Percentiles rank a stretch among this genome's conserved stretches.
phyloP scores from a whole-genome alignment of 305 asterid species.

The Caryopteris hybrid region DNA sequence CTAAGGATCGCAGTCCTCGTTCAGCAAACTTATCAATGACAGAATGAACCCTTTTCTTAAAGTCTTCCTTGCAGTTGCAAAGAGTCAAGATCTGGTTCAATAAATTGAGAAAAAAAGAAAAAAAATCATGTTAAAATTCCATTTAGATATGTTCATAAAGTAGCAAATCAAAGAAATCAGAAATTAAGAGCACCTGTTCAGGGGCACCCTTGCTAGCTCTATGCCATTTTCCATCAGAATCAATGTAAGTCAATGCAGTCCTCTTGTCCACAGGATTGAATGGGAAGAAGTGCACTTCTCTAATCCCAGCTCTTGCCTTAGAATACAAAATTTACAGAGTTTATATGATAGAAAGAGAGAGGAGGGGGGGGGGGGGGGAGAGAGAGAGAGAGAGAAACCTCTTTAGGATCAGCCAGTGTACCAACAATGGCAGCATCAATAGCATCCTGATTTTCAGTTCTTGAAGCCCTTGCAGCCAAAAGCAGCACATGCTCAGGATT shows the following conservation, averaged over 20 bases:
- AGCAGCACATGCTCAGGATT: slow-evolving; percentile 42
- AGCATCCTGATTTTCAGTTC: slow-evolving; percentile 54
- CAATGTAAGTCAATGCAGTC: slow-evolving; percentile 50
- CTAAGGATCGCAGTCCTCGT: slow-evolving; percentile 55
- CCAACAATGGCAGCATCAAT: slow-evolving; percentile 66
- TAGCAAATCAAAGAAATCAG: not conserved
- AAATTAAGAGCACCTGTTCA: slow-evolving; percentile 32
- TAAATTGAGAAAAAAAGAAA: not conserved
- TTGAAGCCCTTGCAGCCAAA: slow-evolving; percentile 56
- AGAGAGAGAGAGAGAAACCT: slow-evolving; percentile 24
- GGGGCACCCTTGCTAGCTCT: slow-evolving; percentile 59
- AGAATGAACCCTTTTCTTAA: slow-evolving; percentile 43
- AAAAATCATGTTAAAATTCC: not conserved
- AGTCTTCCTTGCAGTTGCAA: slow-evolving; percentile 47
- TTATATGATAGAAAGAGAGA: too few relatives aligned
- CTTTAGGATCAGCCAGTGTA: slow-evolving; percentile 61
- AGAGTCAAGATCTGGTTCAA: slow-evolving; percentile 44
- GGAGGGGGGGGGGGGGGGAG: too few relatives aligned
- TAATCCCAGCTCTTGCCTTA: slow-evolving; percentile 43
- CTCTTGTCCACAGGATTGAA: slow-evolving; percentile 52
- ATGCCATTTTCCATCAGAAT: slow-evolving; percentile 39
- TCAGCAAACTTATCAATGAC: slow-evolving; percentile 48
- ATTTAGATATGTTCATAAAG: not conserved
- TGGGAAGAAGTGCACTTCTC: slow-evolving; percentile 52
- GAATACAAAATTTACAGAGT: too few relatives aligned